Evolutionary conservation across 2,329 filamentous ascomycete genomes (phyloP).

Genomic region (Neopestalotiopsis sp.): DNA sequence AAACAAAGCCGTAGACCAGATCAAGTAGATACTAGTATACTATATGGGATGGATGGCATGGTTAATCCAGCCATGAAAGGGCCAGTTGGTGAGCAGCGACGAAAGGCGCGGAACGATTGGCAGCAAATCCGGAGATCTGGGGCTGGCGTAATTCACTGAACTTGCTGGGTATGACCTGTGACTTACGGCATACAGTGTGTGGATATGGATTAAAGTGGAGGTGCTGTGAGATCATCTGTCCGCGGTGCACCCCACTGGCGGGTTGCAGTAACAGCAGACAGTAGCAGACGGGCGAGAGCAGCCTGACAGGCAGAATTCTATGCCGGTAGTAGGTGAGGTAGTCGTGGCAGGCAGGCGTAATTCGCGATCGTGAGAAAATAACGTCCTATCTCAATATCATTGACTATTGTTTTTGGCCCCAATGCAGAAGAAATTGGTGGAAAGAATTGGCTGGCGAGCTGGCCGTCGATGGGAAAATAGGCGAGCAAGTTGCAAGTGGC

Average conservation of each 20-base stretch:
- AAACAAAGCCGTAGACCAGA: not conserved
- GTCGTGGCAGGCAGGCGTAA: not conserved
- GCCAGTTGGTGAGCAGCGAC: not conserved
- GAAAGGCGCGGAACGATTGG: not conserved
- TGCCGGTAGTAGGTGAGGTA: no score
- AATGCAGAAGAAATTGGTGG: not conserved
- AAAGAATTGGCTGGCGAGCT: not conserved
- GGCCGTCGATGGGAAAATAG: no score
- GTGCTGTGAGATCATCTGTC: slow-evolving; percentile 5
- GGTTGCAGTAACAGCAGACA: not conserved
- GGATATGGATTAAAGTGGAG: slow-evolving; percentile 7
- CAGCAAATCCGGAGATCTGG: slow-evolving; percentile 14
- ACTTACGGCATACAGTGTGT: not conserved
- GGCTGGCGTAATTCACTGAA: slow-evolving; percentile 3
- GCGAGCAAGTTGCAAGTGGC: no score
- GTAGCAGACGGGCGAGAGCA: not conserved
- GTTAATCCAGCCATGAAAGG: not conserved
- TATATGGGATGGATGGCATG: not conserved
- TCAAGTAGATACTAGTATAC: not conserved
- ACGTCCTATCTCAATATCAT: not conserved
- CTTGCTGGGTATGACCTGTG: not conserved
- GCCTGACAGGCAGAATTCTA: not conserved
- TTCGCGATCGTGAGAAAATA: not conserved
- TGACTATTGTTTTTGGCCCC: not conserved
- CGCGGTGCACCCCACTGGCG: not conserved